Evolutionary conservation across 768 basidiomycete species (phyloP).

Genomic region (Kwoniella dejecticola): DNA sequence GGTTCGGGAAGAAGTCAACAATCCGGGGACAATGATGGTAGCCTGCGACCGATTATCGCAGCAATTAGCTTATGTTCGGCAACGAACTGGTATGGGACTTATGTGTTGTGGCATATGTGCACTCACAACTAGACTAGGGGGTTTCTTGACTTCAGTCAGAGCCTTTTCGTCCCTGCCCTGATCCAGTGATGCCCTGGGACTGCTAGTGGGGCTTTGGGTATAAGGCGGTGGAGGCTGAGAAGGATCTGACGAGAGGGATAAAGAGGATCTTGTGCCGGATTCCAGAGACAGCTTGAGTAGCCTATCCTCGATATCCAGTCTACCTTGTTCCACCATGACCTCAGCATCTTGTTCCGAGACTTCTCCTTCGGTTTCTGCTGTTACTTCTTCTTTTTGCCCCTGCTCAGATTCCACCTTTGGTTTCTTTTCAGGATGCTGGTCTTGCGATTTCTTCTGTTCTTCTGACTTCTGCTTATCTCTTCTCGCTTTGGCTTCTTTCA

Average conservation of each 20-base stretch:
- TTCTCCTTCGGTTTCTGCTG: conserved; percentile 7
- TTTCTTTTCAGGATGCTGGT: conserved; percentile 9
- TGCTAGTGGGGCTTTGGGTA: conserved; percentile 6
- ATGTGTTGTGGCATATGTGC: background rate
- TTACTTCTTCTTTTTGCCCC: conserved; percentile 18
- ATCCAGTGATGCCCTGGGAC: conserved; percentile 33
- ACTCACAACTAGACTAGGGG: conserved; percentile 51
- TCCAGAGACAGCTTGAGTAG: conserved; percentile 37
- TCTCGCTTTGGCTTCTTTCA: conserved; percentile 38
- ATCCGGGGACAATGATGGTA: conserved; percentile 58
- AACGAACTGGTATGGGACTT: too few relatives aligned
- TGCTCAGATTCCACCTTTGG: conserved; percentile 50
- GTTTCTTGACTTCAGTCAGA: conserved; percentile 30
- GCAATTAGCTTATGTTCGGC: too few relatives aligned
- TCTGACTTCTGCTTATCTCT: conserved; percentile 21
- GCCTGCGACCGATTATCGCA: conserved; percentile 41
- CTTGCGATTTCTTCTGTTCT: conserved; percentile 17
- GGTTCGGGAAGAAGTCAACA: conserved; percentile 55
- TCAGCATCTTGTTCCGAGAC: conserved; percentile 17
- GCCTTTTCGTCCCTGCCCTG: conserved; percentile 32
- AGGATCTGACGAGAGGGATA: background rate
- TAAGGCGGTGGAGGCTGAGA: background rate
- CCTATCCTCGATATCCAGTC: conserved; percentile 33
- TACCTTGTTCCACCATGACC: conserved; percentile 26
- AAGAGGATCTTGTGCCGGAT: conserved; percentile 12